Base-by-base conservation (phyloP, 2,329 filamentous ascomycete genomes). In the Aspergillus sp. region DNA sequence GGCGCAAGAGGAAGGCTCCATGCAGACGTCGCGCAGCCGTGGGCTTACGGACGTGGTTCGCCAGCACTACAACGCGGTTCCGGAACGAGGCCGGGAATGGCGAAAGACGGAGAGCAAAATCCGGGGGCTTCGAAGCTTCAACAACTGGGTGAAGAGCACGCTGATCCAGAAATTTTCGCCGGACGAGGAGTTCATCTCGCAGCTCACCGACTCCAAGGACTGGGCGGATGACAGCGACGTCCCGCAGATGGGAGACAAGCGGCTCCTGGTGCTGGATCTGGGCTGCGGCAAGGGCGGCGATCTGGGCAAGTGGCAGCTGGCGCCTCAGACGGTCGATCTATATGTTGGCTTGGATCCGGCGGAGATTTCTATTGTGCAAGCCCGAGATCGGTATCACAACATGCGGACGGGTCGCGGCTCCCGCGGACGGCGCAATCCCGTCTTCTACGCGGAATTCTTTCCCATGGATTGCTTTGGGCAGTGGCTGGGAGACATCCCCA, bases 111-210 rank as follows among this genome's bases (percentile, higher is more conserved):
- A 93, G 51, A 93, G 84, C 59, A 82, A 84, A 51, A 98, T 98
- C 67, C 94, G 93, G 64, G 91, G 91, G 1, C 67, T 98, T 33
- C 78, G 91, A 33, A 85, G 82, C 45, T 91, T 94, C 69, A 98
- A 98, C 66, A 98, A 98, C 61, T 98, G 91, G 91, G 75, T 98
- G 63, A 98, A 98, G 69, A 94, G 86, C 54, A 89, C 84, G 30
- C 76, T 96, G 47, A 96, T 98, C 46, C 88, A 96, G 56, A 95
- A 94, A 57, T 96, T 95, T 63, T 86, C 85, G 4, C 82, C 83
- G 0, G 78, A 80, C 43, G 82, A 89, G 57, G 78, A 84, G 39
- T 79, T 80, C 44, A 66, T 73, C 1, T 74, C 79, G 2, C 58
- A 57, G n/a, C 52, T 51, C 15, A 49, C 49, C 22, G 75, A 60